Conservation (phyloP, 1,284 basidiomycete genomes). For the Apiotrichum mycotoxinovorans region DNA sequence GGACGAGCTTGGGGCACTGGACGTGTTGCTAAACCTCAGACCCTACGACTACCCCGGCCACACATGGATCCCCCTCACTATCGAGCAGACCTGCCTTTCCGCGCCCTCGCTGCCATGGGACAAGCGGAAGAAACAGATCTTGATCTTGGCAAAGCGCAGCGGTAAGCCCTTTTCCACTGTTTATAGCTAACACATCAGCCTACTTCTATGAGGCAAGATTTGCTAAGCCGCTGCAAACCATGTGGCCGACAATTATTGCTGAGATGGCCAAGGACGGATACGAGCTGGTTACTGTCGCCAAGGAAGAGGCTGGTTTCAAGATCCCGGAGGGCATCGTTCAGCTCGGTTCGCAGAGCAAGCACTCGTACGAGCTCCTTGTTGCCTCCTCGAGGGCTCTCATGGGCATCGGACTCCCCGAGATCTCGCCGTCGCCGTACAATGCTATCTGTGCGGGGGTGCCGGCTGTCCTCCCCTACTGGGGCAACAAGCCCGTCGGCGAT, state of each 20-base stretch:
- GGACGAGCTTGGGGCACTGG: too few relatives aligned
- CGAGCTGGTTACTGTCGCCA: constrained; percentile 31
- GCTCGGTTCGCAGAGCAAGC: constrained; percentile 24
- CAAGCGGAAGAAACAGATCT: constrained; percentile 30
- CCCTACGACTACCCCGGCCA: constrained; percentile 34
- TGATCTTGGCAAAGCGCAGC: constrained; percentile 39
- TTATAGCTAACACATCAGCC: neutral
- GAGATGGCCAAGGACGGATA: constrained; percentile 12
- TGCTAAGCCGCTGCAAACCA: neutral
- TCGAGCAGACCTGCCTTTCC: constrained; percentile 38
- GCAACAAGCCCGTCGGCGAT: neutral
- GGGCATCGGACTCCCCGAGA: constrained; percentile 40
- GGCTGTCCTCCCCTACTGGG: constrained; percentile 40
- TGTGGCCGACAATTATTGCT: neutral
- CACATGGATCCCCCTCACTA: constrained; percentile 41
- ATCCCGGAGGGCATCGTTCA: constrained; percentile 36
- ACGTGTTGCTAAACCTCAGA: constrained; percentile 13
- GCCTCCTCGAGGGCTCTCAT: constrained; percentile 36
- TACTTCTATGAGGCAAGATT: neutral
- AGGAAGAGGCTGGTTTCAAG: constrained; percentile 25
- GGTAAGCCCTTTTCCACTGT: neutral
- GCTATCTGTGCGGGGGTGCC: constrained; percentile 45
- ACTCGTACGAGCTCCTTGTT: constrained; percentile 33
- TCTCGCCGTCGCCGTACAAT: constrained; percentile 42
- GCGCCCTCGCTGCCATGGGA: constrained; percentile 25